Percentiles rank a stretch among this genome's conserved stretches.
Evolutionary conservation across 495 filamentous ascomycete genomes (phyloP).

Genomic region (Filosporella fistucella): DNA sequence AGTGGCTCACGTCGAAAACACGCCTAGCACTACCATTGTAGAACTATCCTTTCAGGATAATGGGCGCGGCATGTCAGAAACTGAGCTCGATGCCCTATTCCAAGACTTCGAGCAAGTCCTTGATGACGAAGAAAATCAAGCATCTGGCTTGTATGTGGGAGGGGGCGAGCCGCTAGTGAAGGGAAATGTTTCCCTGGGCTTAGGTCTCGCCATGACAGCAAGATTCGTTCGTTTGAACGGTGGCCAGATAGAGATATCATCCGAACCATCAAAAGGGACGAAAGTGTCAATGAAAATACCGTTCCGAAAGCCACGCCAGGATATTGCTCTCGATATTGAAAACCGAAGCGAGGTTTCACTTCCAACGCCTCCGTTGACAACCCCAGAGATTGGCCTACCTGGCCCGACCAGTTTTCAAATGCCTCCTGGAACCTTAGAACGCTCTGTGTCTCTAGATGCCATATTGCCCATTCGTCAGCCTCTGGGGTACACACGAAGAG

Average conservation of each 20-base stretch:
- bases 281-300: constrained; percentile 53
- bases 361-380: neutral
- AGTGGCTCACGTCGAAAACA: constrained; percentile 38
- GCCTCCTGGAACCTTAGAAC: neutral
- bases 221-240: constrained; percentile 78
- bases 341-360: neutral
- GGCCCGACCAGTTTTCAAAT: no score
- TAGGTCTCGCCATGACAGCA: constrained; percentile 82
- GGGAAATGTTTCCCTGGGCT: constrained; percentile 44
- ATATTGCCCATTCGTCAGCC: neutral
- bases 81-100: constrained; percentile 9
- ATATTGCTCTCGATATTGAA: constrained; percentile 5
- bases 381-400: neutral
- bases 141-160: constrained; percentile 27
- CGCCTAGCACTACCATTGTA: constrained; percentile 33
- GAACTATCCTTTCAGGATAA: constrained; percentile 42
- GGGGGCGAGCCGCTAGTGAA: constrained; percentile 23
- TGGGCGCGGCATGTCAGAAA: constrained; percentile 6
- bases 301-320: constrained; percentile 50
- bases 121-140: constrained; percentile 23
- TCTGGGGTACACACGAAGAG: neutral
- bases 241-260: constrained; percentile 79
- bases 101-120: constrained; percentile 15
- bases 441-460: neutral
- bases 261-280: constrained; percentile 56